Base-by-base conservation (phyloP, 164 flowering plant species). In the Umbilicus rupestris region DNA sequence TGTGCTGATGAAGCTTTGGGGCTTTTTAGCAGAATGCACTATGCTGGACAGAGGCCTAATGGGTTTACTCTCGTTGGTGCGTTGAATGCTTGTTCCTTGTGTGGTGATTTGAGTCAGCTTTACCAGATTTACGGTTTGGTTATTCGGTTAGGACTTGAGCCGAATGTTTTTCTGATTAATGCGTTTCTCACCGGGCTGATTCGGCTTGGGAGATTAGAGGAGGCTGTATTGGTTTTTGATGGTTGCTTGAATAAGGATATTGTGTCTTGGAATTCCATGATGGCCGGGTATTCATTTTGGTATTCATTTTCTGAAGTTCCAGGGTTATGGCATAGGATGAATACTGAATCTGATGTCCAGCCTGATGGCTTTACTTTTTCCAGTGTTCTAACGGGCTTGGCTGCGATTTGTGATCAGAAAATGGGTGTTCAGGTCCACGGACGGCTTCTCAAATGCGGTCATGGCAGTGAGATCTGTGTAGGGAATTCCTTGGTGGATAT, bases 241-340 rank as follows among this genome's bases (percentile, higher is more conserved):
- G 69, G 69, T 29, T 79, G 78, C 30, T 20, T 24, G 1, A 39
- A 39, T 37, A 88, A 72, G 55, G 97, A 90, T 71, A 69, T 76
- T 30, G 89, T 90, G 52, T 77, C 92, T 5, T 87, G 95, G 96
- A 90, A 90, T 73, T 81, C 89, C 0, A 76, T 90, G 78, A 72
- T 90, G 59, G 83, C 80, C 1, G 97, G 93, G 24, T 84, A 77
- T 68, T 70, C 24, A 7, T 17, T 84, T 82, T 83, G 84, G 70
- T 72, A 68, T 35, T 75, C 73, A 11, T 81, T 69, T 57, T 39
- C 69, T 0, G 67, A 76, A n/a, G 55, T 83, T 5, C 87, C 89
- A 5, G 37, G 68, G 2, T 81, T 90, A 28, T 90, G 92, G 92
- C 73, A 66, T 64, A 76, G 83, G 29, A 83, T 90, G 95, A 83